Conservation (phyloP, 306 rosid species). For the Lablab purpureus region DNA sequence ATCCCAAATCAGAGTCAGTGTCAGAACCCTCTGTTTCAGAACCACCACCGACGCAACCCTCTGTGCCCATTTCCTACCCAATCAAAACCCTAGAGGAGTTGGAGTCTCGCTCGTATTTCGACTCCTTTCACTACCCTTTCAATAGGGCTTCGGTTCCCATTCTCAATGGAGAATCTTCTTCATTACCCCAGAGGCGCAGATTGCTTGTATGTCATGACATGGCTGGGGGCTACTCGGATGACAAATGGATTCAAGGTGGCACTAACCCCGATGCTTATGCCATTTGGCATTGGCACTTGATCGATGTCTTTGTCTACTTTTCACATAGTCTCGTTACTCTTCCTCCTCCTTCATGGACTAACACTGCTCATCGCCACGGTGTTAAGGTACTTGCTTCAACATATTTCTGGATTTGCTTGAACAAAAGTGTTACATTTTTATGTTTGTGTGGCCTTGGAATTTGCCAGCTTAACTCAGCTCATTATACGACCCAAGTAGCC, state of each 20-base stretch:
- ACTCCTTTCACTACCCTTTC: slow-evolving; percentile 88
- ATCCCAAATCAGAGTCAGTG: slow-evolving; percentile 33
- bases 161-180: slow-evolving; percentile 31
- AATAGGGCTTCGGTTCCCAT: slow-evolving; percentile 70
- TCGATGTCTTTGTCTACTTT: slow-evolving; percentile 86
- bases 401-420: not conserved
- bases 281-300: slow-evolving; percentile 92
- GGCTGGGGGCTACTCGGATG: slow-evolving; percentile 87
- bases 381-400: slow-evolving; percentile 65
- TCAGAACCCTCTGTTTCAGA: slow-evolving; percentile 35
- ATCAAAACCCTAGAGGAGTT: slow-evolving; percentile 82
- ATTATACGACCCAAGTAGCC: too few species aligned
- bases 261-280: slow-evolving; percentile 74
- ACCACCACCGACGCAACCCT: slow-evolving; percentile 63
- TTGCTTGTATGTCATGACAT: slow-evolving; percentile 90
- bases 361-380: slow-evolving; percentile 85
- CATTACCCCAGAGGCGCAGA: slow-evolving; percentile 73
- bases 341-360: slow-evolving; percentile 92
- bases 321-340: slow-evolving; percentile 85
- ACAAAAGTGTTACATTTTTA: not conserved
- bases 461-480: not conserved
- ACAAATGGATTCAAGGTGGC: slow-evolving; percentile 96
- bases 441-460: not conserved
- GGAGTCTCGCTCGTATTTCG: slow-evolving; percentile 72
- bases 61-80: slow-evolving; percentile 82